Percentiles rank a stretch among this genome's conserved stretches.
Conservation (phyloP, 768 basidiomycete species). For the Erythrobasidium yunnanense region DNA sequence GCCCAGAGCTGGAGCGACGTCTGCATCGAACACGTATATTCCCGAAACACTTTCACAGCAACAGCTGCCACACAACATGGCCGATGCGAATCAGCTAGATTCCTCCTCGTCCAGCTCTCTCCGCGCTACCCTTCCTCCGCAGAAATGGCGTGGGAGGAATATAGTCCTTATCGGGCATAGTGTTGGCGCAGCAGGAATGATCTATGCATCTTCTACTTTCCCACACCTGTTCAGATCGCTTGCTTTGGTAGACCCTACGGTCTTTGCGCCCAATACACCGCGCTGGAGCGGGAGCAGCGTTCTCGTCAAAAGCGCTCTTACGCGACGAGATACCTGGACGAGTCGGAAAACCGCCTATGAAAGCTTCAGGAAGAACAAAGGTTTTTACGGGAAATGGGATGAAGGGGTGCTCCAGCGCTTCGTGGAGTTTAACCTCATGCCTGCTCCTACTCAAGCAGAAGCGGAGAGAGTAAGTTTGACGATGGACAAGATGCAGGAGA, state of each 20-base stretch:
- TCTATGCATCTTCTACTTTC: constrained; percentile 40
- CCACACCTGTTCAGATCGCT: constrained; percentile 40
- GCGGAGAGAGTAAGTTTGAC: constrained; percentile 31
- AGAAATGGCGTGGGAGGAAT: constrained; percentile 26
- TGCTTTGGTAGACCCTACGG: constrained; percentile 50
- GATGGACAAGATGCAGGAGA: constrained; percentile 30
- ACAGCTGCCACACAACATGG: neutral
- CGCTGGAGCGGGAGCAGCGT: constrained; percentile 45
- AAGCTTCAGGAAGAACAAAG: constrained; percentile 46
- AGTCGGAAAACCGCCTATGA: constrained; percentile 57
- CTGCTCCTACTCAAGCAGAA: neutral
- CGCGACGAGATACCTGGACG: constrained; percentile 55
- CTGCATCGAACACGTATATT: constrained; percentile 21
- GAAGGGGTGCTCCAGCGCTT: constrained; percentile 28
- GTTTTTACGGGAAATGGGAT: constrained; percentile 53
- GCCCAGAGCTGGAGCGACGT: neutral
- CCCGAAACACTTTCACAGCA: neutral
- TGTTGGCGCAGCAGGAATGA: constrained; percentile 68
- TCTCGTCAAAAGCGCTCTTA: constrained; percentile 53
- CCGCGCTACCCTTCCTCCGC: neutral
- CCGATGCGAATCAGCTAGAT: neutral
- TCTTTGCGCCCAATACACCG: constrained; percentile 43
- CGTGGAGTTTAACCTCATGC: constrained; percentile 29
- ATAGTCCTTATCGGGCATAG: constrained; percentile 71
- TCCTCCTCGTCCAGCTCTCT: neutral